Evolutionary conservation across 331 rosid genomes (phyloP).

Genomic region (Prunus yedoensis): DNA sequence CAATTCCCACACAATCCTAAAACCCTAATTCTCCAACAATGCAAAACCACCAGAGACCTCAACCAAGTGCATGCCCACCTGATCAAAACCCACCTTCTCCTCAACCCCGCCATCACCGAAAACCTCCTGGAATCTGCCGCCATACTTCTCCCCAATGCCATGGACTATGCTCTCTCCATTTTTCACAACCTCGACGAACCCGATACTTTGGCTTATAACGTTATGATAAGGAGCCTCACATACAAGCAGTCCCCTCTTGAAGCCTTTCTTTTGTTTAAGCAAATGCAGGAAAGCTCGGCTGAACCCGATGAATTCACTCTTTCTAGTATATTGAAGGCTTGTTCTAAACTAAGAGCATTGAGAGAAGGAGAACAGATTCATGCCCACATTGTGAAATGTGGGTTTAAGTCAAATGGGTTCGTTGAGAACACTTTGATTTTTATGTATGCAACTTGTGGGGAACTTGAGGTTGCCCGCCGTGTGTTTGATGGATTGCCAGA

Average conservation of each 20-base stretch:
- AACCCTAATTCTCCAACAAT: conserved; percentile 44
- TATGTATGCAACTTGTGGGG: conserved; percentile 44
- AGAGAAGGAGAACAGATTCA: conserved; percentile 54
- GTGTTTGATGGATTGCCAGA: conserved; percentile 56
- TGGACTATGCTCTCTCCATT: conserved; percentile 54
- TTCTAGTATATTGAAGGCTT: conserved; percentile 52
- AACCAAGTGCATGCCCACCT: conserved; percentile 63
- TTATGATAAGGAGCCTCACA: conserved; percentile 47
- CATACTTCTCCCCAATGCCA: conserved; percentile 43
- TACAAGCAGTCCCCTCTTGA: conserved; percentile 39
- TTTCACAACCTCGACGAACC: conserved; percentile 38
- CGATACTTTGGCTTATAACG: conserved; percentile 42
- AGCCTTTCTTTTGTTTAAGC: conserved; percentile 44
- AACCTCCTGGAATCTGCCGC: conserved; percentile 63
- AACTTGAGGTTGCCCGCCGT: conserved; percentile 41
- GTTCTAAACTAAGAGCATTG: conserved; percentile 41
- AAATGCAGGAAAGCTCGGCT: conserved; percentile 38
- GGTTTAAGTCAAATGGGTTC: conserved; percentile 32
- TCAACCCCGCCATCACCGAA: conserved; percentile 42
- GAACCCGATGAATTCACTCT: conserved; percentile 43
- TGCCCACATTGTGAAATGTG: conserved; percentile 45
- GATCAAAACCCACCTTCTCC: conserved; percentile 56
- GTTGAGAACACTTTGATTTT: conserved; percentile 54
- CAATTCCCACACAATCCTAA: conserved; percentile 54
- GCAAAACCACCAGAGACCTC: conserved; percentile 51